Evolutionary conservation across 2,329 filamentous ascomycete species (phyloP).

Genomic region (Mycosphaerella sp.): DNA sequence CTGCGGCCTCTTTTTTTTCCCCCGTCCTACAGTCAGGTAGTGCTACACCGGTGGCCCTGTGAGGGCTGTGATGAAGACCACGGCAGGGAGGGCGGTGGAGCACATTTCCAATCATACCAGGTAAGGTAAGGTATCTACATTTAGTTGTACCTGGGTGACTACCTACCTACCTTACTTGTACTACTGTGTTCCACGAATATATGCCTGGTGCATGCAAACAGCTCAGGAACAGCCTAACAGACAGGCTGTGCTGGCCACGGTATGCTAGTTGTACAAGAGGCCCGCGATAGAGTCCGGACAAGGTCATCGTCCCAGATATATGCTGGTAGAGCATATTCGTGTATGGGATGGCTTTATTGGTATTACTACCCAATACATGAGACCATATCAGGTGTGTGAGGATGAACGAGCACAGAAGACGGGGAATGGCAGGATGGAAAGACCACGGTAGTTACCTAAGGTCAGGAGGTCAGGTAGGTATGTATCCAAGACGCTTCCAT

Average conservation of each 20-base stretch:
- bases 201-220: neutral
- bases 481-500: neutral
- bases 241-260: neutral
- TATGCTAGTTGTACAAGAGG: neutral
- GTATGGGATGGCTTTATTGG: no score
- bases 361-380: no score
- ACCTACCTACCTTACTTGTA: neutral
- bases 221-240: neutral
- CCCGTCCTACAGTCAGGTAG: neutral
- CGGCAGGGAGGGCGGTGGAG: no score
- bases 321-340: neutral
- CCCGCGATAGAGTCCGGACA: neutral
- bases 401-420: neutral
- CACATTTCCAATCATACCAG: no score
- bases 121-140: no score
- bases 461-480: no score
- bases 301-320: neutral
- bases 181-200: neutral
- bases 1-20: slow-evolving; percentile 3
- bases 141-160: neutral
- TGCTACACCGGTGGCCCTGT: neutral
- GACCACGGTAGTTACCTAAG: neutral
- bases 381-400: no score
- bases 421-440: neutral
- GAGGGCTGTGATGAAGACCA: no score